Evolutionary conservation across 116 monocot species (phyloP), one percentile per base, ranked within the genome.

Genomic region (Iris pallida): DNA sequence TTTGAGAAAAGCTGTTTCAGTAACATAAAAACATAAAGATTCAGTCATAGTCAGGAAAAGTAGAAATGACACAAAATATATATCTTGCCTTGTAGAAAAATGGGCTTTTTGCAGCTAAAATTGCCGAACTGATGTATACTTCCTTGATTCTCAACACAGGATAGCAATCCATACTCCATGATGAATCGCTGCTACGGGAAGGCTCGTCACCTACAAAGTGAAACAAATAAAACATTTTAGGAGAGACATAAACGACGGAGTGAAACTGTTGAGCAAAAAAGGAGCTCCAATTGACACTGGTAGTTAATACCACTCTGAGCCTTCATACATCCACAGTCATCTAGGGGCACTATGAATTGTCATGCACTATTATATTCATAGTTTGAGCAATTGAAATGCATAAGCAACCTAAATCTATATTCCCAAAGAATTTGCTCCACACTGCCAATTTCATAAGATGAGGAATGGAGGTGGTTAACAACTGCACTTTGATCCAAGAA

Each of bases 51-150:
- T 4, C 55, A 43, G 10, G 15, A 68, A 16, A 68, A 13, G 2
- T 45, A 8, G 1, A 7, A 8, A 60, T 7, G 10, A 10, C 16
- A 44, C 44, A 60, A 46, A 48, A 6, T 53, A 19, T 16, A 51
- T 51, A 13, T 10, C 30, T 71, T 77, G 87, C 94, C 90, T 94
- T 94, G 73, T 75, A 94, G 52, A 94, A 94, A 62, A 94, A 94
- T 30, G 90, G 90, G 69, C 94, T 94, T 73, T 94, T 87, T 48
- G 87, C 94, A 64, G 94, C 94, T 53, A 94, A 79, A 72, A 94
- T 94, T 30, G 94, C 94, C 40, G 94, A 94, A 64, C 85, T 90
- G 57, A 94, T 83, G 60, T 75, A 86, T 42, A 85, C 59, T 14
- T 80, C 68, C 66, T 75, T 90, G 6, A 94, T 77, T 81, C 74